Evolutionary conservation across 2,329 filamentous ascomycete genomes (phyloP).

Genomic region (Trichoderma cornu-damae): DNA sequence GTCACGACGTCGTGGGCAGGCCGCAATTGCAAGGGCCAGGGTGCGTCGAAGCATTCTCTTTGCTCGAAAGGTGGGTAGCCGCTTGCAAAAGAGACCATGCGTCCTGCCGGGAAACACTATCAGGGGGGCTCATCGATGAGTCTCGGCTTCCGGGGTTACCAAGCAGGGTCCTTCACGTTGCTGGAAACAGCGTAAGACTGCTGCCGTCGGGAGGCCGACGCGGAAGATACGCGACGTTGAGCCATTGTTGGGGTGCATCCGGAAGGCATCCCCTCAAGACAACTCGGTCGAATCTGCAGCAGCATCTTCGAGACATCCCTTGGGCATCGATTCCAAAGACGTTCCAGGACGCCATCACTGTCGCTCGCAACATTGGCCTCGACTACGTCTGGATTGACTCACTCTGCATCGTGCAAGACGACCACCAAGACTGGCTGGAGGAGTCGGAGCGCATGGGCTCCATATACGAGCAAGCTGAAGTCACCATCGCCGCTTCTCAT

Average conservation of each 20-base stretch:
- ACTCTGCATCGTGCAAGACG: conserved; percentile 22
- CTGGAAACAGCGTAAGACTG: background rate
- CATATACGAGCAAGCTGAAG: conserved; percentile 21
- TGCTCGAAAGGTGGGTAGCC: conserved; percentile 11
- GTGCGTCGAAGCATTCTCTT: conserved; percentile 6
- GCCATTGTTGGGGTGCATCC: conserved; percentile 18
- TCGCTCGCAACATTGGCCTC: conserved; percentile 9
- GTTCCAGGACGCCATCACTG: conserved; percentile 17
- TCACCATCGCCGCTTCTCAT: conserved; percentile 23
- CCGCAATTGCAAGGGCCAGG: conserved; percentile 4
- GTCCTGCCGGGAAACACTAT: conserved; percentile 10
- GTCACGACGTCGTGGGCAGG: conserved; percentile 16
- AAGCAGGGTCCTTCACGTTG: conserved; percentile 6
- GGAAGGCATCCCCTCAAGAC: conserved; percentile 16
- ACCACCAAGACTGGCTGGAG: conserved; percentile 18
- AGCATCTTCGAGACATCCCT: conserved; percentile 12
- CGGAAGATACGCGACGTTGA: conserved; percentile 16
- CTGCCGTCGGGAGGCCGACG: background rate
- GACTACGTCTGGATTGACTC: conserved; percentile 22
- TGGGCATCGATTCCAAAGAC: conserved; percentile 19
- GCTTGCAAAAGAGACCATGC: conserved; percentile 13
- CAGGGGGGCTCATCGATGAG: conserved; percentile 8
- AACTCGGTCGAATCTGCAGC: conserved; percentile 2
- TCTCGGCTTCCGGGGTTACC: conserved; percentile 6
- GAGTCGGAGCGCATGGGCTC: conserved; percentile 21